These are phyloP conservation scores for Leccinum olivaceopallidum DNA, from an alignment of 768 basidiomycete genomes.

Conservation along the genomic window DNA sequence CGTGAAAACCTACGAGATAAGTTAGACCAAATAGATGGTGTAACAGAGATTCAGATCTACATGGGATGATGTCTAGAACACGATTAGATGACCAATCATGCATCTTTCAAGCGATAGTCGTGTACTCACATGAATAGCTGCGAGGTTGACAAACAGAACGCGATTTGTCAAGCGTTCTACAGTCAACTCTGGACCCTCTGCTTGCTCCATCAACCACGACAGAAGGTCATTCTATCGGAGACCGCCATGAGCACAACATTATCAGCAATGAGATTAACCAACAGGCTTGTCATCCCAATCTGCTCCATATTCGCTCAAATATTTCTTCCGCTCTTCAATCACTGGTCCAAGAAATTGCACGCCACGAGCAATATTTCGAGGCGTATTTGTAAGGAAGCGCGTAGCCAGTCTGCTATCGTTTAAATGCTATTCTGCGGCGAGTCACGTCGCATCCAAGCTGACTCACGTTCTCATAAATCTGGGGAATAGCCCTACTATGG, in stretches of 20 bases:
- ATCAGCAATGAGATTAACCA: background rate
- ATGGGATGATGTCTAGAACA: background rate
- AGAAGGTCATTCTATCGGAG: background rate
- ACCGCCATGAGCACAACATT: background rate
- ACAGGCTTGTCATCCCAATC: background rate
- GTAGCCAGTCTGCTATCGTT: background rate
- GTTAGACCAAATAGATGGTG: background rate
- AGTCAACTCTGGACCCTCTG: slow-evolving; percentile 2
- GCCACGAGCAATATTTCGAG: background rate
- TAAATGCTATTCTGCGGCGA: background rate
- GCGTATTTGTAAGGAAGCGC: background rate
- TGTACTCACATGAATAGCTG: background rate
- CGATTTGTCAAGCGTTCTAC: background rate
- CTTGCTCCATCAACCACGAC: slow-evolving; percentile 9
- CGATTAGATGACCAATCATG: background rate
- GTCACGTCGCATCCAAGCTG: background rate
- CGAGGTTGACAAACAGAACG: background rate
- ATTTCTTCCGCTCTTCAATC: slow-evolving; percentile 2
- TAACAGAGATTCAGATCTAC: background rate
- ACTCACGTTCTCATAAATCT: slow-evolving; percentile 1
- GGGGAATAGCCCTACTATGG: slow-evolving; percentile 24
- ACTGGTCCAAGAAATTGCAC: slow-evolving; percentile 1
- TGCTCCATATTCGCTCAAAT: background rate
- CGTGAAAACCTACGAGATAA: background rate
- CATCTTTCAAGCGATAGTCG: background rate